phyloP scores from a whole-genome alignment of 176 grass and related monocot genomes.

The Rhynchospora breviuscula region DNA sequence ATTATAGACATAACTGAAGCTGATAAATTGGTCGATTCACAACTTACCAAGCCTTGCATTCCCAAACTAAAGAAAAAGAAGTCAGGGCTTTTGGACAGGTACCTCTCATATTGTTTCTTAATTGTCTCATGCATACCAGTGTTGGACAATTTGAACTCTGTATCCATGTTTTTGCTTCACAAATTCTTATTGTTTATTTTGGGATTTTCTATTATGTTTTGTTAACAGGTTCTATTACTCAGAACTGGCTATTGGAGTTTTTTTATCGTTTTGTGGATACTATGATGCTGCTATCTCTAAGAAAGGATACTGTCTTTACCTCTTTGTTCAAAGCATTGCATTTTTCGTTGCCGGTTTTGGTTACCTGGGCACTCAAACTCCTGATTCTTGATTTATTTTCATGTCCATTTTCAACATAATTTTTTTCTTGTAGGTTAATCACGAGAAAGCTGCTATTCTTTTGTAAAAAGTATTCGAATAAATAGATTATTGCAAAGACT shows the following conservation, averaged over 20 bases:
- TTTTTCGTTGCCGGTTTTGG: conserved; percentile 74
- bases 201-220: neutral
- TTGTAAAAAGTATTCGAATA: neutral
- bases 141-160: neutral
- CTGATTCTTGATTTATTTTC: conserved; percentile 12
- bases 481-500: neutral
- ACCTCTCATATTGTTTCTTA: neutral
- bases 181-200: neutral
- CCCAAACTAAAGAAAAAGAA: conserved; percentile 42
- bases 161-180: neutral
- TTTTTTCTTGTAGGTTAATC: neutral
- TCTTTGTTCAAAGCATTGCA: conserved; percentile 62
- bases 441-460: neutral
- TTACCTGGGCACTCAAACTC: conserved; percentile 57
- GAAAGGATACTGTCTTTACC: conserved; percentile 75
- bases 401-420: neutral
- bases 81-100: conserved; percentile 41
- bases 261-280: conserved; percentile 50
- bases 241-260: conserved; percentile 61
- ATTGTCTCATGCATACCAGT: neutral
- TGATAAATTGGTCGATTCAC: conserved; percentile 35
- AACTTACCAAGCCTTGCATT: conserved; percentile 20
- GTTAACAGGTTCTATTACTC: conserved; percentile 59
- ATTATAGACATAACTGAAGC: conserved; percentile 27
- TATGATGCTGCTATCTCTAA: conserved; percentile 59